These are phyloP conservation scores for Penicillium salamii DNA, from an alignment of 495 filamentous ascomycete species.

Conservation along the genomic window DNA sequence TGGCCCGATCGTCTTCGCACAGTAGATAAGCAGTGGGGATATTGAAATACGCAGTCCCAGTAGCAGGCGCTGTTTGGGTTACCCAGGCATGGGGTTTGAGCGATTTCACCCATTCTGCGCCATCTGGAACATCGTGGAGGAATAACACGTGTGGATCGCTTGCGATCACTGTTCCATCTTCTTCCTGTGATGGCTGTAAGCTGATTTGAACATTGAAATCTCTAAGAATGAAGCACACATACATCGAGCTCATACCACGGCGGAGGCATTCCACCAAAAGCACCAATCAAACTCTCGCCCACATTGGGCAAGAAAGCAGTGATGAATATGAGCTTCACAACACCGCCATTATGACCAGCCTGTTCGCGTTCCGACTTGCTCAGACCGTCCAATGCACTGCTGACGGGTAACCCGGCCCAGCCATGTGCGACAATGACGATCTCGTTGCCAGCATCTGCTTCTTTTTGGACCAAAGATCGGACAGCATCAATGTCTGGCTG, in stretches of 20 bases:
- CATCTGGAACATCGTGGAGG: conserved; percentile 40
- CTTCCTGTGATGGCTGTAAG: conserved; percentile 14
- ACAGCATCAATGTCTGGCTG: conserved; percentile 29
- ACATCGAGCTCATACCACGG: conserved; percentile 37
- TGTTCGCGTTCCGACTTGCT: conserved; percentile 33
- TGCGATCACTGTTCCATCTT: conserved; percentile 26
- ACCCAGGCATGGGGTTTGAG: conserved; percentile 33
- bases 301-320: conserved; percentile 38
- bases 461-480: conserved; percentile 24
- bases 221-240: conserved; percentile 10
- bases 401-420: conserved; percentile 50
- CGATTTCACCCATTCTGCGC: conserved; percentile 26
- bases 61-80: conserved; percentile 32
- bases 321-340: conserved; percentile 44
- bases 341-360: conserved; percentile 38
- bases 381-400: conserved; percentile 46
- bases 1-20: conserved; percentile 36
- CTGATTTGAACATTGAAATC: neutral
- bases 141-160: conserved; percentile 29
- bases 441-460: conserved; percentile 29
- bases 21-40: conserved; percentile 32
- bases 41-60: conserved; percentile 25
- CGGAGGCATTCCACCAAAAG: conserved; percentile 33
- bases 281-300: conserved; percentile 35
- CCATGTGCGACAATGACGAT: conserved; percentile 41